phyloP scores from a whole-genome alignment of 768 basidiomycete genomes.

The Collybia sp. region DNA sequence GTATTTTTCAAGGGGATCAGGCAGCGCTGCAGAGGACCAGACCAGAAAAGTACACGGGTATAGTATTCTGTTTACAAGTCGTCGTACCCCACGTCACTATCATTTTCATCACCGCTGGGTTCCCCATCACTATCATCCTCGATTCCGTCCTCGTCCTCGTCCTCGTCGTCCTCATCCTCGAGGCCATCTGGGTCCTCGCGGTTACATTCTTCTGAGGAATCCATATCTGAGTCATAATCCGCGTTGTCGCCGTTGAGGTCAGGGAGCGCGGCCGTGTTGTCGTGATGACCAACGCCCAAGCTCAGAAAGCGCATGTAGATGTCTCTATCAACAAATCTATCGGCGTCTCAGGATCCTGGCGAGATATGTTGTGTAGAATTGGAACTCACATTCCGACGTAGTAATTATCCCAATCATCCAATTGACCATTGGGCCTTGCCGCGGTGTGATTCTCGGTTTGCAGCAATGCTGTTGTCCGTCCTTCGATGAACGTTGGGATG shows the following conservation, averaged over 20 bases:
- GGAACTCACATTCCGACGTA: conserved; percentile 26
- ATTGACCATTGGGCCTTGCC: conserved; percentile 4
- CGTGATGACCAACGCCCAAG: conserved; percentile 23
- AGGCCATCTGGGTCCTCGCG: background rate
- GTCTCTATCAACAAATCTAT: conserved; percentile 29
- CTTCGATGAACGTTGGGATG: conserved; percentile 23
- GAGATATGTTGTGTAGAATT: background rate
- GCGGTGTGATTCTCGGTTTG: background rate
- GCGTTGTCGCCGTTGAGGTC: background rate
- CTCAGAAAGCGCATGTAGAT: conserved; percentile 25
- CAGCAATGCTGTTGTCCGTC: conserved; percentile 12
- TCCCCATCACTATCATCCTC: background rate
- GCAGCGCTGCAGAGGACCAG: no score
- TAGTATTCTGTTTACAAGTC: no score
- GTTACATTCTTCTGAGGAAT: background rate
- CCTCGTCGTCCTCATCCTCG: background rate
- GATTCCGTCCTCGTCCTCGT: background rate
- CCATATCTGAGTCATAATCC: background rate
- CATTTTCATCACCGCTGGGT: background rate
- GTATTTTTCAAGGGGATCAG: no score
- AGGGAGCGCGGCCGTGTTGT: background rate
- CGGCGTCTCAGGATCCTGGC: background rate
- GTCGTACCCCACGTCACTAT: no score
- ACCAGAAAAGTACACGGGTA: no score
- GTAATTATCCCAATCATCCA: conserved; percentile 20